Conservation (phyloP, 371 early-diverging fungal genomes). For the Spraguea lophii region DNA sequence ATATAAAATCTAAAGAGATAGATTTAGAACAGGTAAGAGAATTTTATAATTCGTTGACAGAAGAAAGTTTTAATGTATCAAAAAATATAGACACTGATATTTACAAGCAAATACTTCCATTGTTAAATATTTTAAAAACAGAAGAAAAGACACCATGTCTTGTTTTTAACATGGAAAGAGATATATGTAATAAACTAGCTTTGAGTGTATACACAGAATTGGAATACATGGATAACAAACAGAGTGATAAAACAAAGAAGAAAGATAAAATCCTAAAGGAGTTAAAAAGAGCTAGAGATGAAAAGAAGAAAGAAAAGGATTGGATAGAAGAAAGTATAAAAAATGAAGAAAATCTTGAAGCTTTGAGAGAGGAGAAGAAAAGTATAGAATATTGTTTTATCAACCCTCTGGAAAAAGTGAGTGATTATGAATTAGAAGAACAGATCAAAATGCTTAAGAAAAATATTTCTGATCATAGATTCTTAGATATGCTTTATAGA, state of each 20-base stretch:
- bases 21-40: slow-evolving; percentile 31
- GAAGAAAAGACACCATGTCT: slow-evolving; percentile 48
- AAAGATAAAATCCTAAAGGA: slow-evolving; percentile 35
- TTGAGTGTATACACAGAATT: slow-evolving; percentile 33
- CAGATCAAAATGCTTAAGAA: slow-evolving; percentile 33
- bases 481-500: slow-evolving; percentile 43
- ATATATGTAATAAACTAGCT: slow-evolving; percentile 47
- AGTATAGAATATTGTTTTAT: slow-evolving; percentile 39
- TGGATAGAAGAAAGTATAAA: slow-evolving; percentile 41
- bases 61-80: not conserved
- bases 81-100: slow-evolving; percentile 24
- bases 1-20: slow-evolving; percentile 32
- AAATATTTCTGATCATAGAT: slow-evolving; percentile 8
- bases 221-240: slow-evolving; percentile 25
- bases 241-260: slow-evolving; percentile 11
- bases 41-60: too few relatives aligned
- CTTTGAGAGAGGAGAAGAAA: slow-evolving; percentile 17
- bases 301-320: slow-evolving; percentile 27
- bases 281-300: slow-evolving; percentile 37
- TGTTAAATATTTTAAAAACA: slow-evolving; percentile 33
- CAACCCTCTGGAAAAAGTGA: slow-evolving; percentile 30
- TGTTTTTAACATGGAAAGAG: slow-evolving; percentile 49
- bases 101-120: slow-evolving; percentile 31
- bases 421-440: slow-evolving; percentile 41
- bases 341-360: slow-evolving; percentile 30